Percentiles rank a stretch among this genome's conserved stretches.
phyloP scores from a whole-genome alignment of 306 rosid species.

The Psophocarpus tetragonolobus region DNA sequence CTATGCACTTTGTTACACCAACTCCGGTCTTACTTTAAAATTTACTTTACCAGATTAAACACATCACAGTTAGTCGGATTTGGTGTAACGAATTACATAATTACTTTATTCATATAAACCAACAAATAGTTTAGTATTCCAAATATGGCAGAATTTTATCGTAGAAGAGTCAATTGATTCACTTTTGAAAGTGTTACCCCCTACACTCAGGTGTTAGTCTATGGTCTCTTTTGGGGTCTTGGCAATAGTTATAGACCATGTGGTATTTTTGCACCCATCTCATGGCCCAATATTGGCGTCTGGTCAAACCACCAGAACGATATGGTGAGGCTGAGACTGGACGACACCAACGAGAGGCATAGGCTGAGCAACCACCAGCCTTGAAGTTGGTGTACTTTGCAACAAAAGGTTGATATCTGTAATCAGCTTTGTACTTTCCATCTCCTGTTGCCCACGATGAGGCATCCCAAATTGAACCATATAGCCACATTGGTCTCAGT shows the following conservation, averaged over 20 bases:
- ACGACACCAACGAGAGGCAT: constrained; percentile 63
- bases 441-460: constrained; percentile 99
- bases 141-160: neutral
- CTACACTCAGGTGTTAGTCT: constrained; percentile 86
- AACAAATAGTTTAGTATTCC: neutral
- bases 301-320: constrained; percentile 76
- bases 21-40: neutral
- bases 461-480: constrained; percentile 99
- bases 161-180: neutral
- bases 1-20: neutral
- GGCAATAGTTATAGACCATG: constrained; percentile 84
- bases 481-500: constrained; percentile 91
- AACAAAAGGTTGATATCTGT: constrained; percentile 86
- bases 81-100: neutral
- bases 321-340: constrained; percentile 76
- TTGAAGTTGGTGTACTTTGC: constrained; percentile 75
- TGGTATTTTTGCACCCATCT: constrained; percentile 83
- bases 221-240: constrained; percentile 73
- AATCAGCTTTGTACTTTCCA: constrained; percentile 95
- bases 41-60: neutral
- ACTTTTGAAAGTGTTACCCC: neutral
- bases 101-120: neutral
- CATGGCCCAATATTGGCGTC: constrained; percentile 63
- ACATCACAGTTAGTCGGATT: neutral
- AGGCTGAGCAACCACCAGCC: constrained; percentile 87